Base-by-base conservation (phyloP, 2,329 filamentous ascomycete genomes). In the Penicillium sp. region DNA sequence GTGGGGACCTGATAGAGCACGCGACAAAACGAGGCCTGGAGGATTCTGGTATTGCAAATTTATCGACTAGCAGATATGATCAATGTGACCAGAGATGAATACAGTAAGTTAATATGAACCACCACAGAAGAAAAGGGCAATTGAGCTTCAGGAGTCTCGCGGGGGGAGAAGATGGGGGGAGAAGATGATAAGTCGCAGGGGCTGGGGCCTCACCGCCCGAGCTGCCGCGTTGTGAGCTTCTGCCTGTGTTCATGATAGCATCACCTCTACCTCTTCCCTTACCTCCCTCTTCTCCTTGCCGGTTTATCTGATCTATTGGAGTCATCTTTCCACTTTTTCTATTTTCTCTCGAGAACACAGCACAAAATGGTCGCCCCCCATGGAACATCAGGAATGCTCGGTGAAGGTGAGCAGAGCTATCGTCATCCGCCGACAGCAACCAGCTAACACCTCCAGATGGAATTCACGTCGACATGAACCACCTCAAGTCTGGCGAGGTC, bases 391-490 rank as follows among this genome's bases (percentile, higher is more conserved):
- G 77, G 77, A 52, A 72, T 76, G 73, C 71, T 79, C 20, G 76
- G 75, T 44, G 76, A 79, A 74, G 75, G 74, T 76, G 44, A 62
- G 69, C 53, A 59, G 60, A 59, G 55, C 63, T 64, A 57, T 58
- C 56, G 50, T 59, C 57, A 59, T 64, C 51, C 22, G 50, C 50
- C n/a, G 44, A 46, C 38, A 50, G 52, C 52, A 58, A 50, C 59
- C 66, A 66, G 58, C 61, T 57, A 45, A 57, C 44, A 56, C 50
- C 53, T 46, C 16, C 70, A 97, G 94, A 99, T 92, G 94, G 94
- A 75, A 97, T 99, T 75, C 94, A 99, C 76, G 83, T 99, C 68
- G 94, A 99, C 74, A 99, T 99, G 94, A 90, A 97, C 72, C 89
- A 94, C 72, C 81, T 99, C 77, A 99, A 99, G 87, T 94, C 92